A percentile compares a stretch with the other conserved stretches of the same genome.
Evolutionary conservation across 1,284 basidiomycete species (phyloP).

Genomic region (Athelia psychrophila): DNA sequence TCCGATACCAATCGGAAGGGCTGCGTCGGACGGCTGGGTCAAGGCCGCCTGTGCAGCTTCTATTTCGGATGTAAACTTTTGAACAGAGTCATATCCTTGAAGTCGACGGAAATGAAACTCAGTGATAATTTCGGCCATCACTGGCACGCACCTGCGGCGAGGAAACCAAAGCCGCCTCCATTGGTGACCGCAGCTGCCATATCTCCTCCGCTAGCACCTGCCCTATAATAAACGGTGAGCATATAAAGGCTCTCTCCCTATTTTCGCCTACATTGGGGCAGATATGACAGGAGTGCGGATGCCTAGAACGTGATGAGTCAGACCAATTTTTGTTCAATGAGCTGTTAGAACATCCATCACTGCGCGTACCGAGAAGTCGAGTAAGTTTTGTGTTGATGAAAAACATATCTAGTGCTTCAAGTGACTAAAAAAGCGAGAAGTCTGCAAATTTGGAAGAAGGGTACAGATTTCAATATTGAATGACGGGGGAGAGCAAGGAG

Average conservation of each 20-base stretch:
- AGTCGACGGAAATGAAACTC: conserved; percentile 3
- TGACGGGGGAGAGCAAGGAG: no score
- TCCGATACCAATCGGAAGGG: conserved; percentile 68
- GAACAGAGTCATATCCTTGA: conserved; percentile 42
- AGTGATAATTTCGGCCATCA: background rate
- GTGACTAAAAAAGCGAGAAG: background rate
- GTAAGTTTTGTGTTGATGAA: conserved; percentile 35
- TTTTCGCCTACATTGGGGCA: conserved; percentile 49
- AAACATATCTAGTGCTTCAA: conserved; percentile 9
- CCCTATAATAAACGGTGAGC: conserved; percentile 63
- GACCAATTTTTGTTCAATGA: conserved; percentile 5
- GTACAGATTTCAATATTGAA: no score
- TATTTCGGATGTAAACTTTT: conserved; percentile 46
- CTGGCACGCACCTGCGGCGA: conserved; percentile 46
- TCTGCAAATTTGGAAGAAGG: no score
- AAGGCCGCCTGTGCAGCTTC: conserved; percentile 41
- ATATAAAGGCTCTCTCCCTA: background rate
- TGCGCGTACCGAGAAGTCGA: conserved; percentile 11
- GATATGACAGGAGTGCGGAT: conserved; percentile 56
- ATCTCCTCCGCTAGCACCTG: conserved; percentile 56
- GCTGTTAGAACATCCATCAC: background rate
- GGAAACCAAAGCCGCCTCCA: conserved; percentile 71
- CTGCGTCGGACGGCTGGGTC: conserved; percentile 24
- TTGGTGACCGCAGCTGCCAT: conserved; percentile 61
- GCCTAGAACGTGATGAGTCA: conserved; percentile 29